These are phyloP conservation scores for Micromonas commoda DNA, from an alignment of 139 green algal species.

Conservation along the genomic window DNA sequence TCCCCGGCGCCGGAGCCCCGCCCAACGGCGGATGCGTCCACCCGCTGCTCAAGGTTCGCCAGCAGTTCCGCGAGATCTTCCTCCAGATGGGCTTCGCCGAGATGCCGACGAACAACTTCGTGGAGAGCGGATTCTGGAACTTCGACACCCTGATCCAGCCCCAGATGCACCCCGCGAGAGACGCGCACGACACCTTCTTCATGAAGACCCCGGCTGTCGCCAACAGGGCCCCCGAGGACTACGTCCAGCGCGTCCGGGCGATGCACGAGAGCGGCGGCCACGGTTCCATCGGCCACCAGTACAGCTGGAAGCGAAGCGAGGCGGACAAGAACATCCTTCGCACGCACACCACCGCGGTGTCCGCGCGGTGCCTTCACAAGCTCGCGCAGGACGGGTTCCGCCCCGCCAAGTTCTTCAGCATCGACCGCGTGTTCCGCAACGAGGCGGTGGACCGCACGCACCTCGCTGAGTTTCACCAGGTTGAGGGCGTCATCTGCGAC, in stretches of 20 bases:
- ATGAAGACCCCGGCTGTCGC: slow-evolving; percentile 41
- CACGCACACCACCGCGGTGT: slow-evolving; percentile 98
- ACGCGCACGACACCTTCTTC: slow-evolving; percentile 99
- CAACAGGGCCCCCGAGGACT: slow-evolving; percentile 63
- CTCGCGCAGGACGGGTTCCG: slow-evolving; percentile 65
- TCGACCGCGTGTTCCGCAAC: slow-evolving; percentile 98
- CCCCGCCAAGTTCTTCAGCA: slow-evolving; percentile 82
- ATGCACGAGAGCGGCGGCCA: slow-evolving; percentile 79
- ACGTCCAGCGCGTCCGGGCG: slow-evolving; percentile 75
- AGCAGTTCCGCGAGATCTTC: slow-evolving; percentile 54
- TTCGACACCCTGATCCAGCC: slow-evolving; percentile 99
- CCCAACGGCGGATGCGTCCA: slow-evolving; percentile 77
- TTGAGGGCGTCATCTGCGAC: slow-evolving; percentile 54
- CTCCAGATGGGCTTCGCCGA: slow-evolving; percentile 51
- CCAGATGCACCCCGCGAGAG: slow-evolving; percentile 92
- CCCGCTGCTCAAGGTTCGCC: slow-evolving; percentile 85
- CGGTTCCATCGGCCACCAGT: slow-evolving; percentile 81
- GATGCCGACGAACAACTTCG: slow-evolving; percentile 59
- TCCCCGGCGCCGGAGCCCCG: slow-evolving; percentile 55
- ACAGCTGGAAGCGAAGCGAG: slow-evolving; percentile 82
- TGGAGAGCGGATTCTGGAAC: slow-evolving; percentile 89
- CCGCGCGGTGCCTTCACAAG: slow-evolving; percentile 89
- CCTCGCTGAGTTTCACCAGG: slow-evolving; percentile 98
- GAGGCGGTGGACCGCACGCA: slow-evolving; percentile 97
- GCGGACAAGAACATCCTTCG: slow-evolving; percentile 96